Evolutionary conservation across 345 rosid species (phyloP).

Genomic region (Cochlearia excelsa): DNA sequence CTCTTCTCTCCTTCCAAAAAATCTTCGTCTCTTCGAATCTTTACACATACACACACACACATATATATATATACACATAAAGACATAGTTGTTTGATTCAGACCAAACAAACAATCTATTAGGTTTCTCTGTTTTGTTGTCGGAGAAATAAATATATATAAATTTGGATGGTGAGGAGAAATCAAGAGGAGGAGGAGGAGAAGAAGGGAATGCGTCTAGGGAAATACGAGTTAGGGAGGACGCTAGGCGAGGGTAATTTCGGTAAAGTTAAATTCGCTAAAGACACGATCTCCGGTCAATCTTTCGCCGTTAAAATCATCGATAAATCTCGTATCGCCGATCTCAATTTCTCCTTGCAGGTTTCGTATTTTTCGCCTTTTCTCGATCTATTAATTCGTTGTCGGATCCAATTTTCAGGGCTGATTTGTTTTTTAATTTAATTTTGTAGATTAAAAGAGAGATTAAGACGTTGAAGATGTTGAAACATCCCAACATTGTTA

Average conservation of each 20-base stretch:
- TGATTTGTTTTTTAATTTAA: not conserved
- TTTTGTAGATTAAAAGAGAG: conserved; percentile 80
- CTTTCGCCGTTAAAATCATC: conserved; percentile 82
- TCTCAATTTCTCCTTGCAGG: conserved; percentile 83
- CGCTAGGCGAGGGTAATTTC: conserved; percentile 91
- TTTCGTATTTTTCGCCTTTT: not conserved
- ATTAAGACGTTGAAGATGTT: conserved; percentile 81
- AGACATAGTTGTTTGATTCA: too few species aligned
- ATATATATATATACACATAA: too few species aligned
- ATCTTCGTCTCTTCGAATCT: conserved; percentile 28
- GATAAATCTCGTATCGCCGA: conserved; percentile 65
- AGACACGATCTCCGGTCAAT: conserved; percentile 54
- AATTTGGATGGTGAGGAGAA: conserved; percentile 33
- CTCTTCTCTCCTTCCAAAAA: conserved; percentile 18
- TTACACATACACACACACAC: not conserved
- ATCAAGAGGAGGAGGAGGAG: conserved; percentile 23
- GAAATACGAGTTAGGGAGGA: conserved; percentile 83
- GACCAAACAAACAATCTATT: too few species aligned
- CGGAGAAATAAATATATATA: too few species aligned
- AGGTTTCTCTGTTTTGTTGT: too few species aligned
- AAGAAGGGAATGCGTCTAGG: conserved; percentile 70
- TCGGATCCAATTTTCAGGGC: not conserved
- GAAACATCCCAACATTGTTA: conserved; percentile 83
- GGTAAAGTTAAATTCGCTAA: conserved; percentile 81
- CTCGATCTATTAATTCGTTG: not conserved